phyloP scores from a whole-genome alignment of 2,329 filamentous ascomycete species.

The Aspergillus versicolor region DNA sequence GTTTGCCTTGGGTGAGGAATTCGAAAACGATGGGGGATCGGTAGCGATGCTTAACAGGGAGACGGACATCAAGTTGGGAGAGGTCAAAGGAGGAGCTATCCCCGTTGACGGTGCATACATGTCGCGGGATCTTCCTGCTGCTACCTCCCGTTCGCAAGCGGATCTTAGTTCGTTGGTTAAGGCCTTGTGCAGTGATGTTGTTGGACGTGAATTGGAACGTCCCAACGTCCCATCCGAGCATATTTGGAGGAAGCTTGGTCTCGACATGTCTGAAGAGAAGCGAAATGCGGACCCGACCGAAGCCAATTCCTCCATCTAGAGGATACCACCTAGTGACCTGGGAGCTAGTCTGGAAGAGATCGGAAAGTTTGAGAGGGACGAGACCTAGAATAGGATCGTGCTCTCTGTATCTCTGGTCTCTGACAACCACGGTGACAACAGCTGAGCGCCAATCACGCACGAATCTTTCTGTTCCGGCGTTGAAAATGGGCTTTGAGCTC shows the following conservation, averaged over 20 bases:
- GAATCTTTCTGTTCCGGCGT: constrained; percentile 91
- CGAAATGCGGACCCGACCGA: constrained; percentile 84
- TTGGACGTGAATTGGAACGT: constrained; percentile 85
- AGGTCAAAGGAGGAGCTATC: constrained; percentile 63
- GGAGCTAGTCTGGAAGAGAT: constrained; percentile 82
- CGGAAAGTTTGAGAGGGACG: constrained; percentile 81
- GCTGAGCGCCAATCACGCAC: constrained; percentile 88
- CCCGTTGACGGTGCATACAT: constrained; percentile 60
- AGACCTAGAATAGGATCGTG: constrained; percentile 94
- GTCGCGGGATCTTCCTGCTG: constrained; percentile 65
- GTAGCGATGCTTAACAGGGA: constrained; percentile 89
- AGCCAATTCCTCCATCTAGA: constrained; percentile 91
- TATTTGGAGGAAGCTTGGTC: constrained; percentile 75
- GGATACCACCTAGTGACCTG: constrained; percentile 93
- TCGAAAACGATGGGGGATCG: constrained; percentile 88
- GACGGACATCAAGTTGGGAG: constrained; percentile 59
- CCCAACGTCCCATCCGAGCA: constrained; percentile 92
- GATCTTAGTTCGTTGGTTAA: constrained; percentile 65
- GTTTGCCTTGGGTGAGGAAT: constrained; percentile 69
- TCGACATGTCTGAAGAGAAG: constrained; percentile 88
- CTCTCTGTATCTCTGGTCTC: constrained; percentile 83
- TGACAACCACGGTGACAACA: constrained; percentile 82
- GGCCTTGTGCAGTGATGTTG: constrained; percentile 64
- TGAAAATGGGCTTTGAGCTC: constrained; percentile 94
- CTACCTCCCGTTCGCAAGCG: constrained; percentile 82